phyloP scores from a whole-genome alignment of 2,329 filamentous ascomycete species.

The Sclerotinia sclerotiorum region DNA sequence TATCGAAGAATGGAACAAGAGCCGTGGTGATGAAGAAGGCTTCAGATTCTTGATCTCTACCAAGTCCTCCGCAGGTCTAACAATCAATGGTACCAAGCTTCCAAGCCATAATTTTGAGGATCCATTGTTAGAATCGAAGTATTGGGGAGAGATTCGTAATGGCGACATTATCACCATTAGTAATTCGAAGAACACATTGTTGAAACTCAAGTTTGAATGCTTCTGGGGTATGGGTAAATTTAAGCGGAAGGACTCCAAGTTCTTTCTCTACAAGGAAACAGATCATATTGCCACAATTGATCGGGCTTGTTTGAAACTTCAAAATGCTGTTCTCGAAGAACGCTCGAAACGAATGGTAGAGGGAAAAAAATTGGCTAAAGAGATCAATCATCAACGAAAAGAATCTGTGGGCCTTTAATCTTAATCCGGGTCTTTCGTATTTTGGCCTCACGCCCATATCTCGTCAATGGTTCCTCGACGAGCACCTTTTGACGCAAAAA shows the following conservation, averaged over 20 bases:
- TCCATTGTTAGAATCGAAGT: constrained; percentile 49
- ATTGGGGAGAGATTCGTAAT: constrained; percentile 70
- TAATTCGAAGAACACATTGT: constrained; percentile 41
- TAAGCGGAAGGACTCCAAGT: constrained; percentile 28
- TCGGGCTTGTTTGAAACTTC: background rate
- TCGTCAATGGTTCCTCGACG: background rate
- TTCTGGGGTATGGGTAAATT: constrained; percentile 37
- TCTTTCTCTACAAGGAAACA: constrained; percentile 22
- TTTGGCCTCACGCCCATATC: background rate
- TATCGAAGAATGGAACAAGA: constrained; percentile 23
- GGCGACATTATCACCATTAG: constrained; percentile 78
- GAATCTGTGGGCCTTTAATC: constrained; percentile 3
- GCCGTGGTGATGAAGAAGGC: constrained; percentile 40
- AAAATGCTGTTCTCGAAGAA: background rate
- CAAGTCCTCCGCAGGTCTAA: constrained; percentile 73
- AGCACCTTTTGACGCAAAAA: background rate
- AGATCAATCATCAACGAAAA: constrained; percentile 4
- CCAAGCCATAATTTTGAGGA: constrained; percentile 55
- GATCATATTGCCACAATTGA: constrained; percentile 14
- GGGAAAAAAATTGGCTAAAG: constrained; percentile 1
- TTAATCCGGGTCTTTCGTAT: background rate
- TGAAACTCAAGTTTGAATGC: constrained; percentile 38
- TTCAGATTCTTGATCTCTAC: constrained; percentile 72
- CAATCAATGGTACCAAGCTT: constrained; percentile 71
- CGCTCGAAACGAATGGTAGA: background rate